Evolutionary conservation across 2,329 filamentous ascomycete genomes (phyloP).

Genomic region (Aspergillus ochraceoroseus): DNA sequence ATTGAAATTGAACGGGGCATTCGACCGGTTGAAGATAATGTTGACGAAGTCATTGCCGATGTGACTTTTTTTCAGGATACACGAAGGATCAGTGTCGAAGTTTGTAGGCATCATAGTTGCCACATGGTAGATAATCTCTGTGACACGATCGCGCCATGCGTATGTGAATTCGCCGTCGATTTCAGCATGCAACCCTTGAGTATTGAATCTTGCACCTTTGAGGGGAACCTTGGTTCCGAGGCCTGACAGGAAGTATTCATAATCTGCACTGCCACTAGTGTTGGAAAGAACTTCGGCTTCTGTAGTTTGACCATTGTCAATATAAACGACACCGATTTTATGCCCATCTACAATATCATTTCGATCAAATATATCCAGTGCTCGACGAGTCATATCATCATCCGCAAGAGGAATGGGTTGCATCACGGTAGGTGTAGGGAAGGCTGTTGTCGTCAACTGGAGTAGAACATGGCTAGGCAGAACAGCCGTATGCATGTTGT

Average conservation of each 20-base stretch:
- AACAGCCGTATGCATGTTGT: constrained; percentile 39
- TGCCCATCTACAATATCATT: constrained; percentile 89
- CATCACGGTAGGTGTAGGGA: constrained; percentile 46
- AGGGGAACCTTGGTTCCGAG: constrained; percentile 77
- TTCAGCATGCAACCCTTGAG: constrained; percentile 81
- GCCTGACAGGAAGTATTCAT: constrained; percentile 75
- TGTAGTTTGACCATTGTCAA: constrained; percentile 76
- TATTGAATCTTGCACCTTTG: constrained; percentile 81
- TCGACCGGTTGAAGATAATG: constrained; percentile 96
- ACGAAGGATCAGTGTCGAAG: constrained; percentile 66
- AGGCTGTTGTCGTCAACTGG: constrained; percentile 43
- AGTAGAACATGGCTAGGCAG: constrained; percentile 47
- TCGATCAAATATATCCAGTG: constrained; percentile 76
- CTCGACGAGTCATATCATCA: constrained; percentile 64
- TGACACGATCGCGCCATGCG: constrained; percentile 91
- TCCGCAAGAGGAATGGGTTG: constrained; percentile 74
- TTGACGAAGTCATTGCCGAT: constrained; percentile 98
- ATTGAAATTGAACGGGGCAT: constrained; percentile 79
- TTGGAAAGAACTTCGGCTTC: constrained; percentile 86
- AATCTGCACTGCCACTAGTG: constrained; percentile 77
- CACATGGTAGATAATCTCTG: constrained; percentile 92
- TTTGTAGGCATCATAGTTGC: constrained; percentile 97
- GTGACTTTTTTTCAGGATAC: constrained; percentile 83
- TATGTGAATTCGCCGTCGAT: constrained; percentile 82
- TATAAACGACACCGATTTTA: constrained; percentile 91